These are phyloP conservation scores for Aphanomyces cochlioides DNA, from an alignment of 352 stramenopile genomes.

Conservation along the genomic window DNA sequence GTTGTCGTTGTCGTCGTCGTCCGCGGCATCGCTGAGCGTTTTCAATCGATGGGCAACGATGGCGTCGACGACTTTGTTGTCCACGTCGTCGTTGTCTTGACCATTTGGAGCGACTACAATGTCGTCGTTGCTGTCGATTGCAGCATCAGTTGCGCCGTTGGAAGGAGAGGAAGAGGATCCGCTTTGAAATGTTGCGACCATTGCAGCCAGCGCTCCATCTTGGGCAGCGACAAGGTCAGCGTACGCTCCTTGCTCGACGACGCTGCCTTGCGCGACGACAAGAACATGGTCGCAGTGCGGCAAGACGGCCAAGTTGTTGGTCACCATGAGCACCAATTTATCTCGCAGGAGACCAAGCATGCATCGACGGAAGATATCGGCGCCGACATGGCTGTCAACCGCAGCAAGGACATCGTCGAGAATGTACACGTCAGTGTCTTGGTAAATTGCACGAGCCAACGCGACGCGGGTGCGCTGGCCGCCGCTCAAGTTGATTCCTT, in stretches of 20 bases:
- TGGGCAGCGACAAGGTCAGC: slow-evolving; percentile 25
- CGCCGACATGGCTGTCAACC: slow-evolving; percentile 31
- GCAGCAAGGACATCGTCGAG: slow-evolving; percentile 31
- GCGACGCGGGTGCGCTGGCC: slow-evolving; percentile 31
- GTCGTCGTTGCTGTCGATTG: slow-evolving; percentile 45
- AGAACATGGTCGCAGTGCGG: slow-evolving; percentile 19
- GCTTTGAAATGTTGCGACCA: slow-evolving; percentile 11
- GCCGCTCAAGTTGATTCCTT: slow-evolving; percentile 34
- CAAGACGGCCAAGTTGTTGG: slow-evolving; percentile 17
- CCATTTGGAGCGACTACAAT: slow-evolving; percentile 28
- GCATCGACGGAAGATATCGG: slow-evolving; percentile 28
- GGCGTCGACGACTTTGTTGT: background rate
- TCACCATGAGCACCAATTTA: slow-evolving; percentile 30
- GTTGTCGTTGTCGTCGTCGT: slow-evolving; percentile 40
- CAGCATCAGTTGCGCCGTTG: background rate
- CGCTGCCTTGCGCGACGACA: background rate
- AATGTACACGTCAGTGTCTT: slow-evolving; percentile 32
- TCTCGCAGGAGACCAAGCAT: slow-evolving; percentile 24
- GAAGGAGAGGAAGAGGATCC: background rate
- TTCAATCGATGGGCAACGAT: background rate
- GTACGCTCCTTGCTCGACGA: slow-evolving; percentile 13
- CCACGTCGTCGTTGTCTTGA: slow-evolving; percentile 34
- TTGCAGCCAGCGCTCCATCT: background rate
- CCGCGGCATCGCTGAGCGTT: slow-evolving; percentile 41
- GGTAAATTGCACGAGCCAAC: slow-evolving; percentile 29